phyloP scores from a whole-genome alignment of 805 yeast species.

The Zygotorulaspora florentina region DNA sequence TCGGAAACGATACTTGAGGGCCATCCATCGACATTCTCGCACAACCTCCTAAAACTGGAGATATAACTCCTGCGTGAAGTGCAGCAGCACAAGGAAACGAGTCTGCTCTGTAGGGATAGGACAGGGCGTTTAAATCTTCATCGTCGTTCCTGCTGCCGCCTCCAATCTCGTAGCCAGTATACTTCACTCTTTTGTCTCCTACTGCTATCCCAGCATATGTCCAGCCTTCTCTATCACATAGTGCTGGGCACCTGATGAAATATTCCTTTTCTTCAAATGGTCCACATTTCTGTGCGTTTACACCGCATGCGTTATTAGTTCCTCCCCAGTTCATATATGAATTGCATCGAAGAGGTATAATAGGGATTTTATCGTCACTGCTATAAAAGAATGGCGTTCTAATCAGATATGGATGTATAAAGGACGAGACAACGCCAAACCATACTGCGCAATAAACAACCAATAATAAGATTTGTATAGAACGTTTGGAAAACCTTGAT shows the following conservation, averaged over 20 bases:
- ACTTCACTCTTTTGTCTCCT: slow-evolving; percentile 64
- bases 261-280: slow-evolving; percentile 45
- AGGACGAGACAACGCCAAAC: slow-evolving; percentile 38
- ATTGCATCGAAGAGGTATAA: slow-evolving; percentile 39
- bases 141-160: slow-evolving; percentile 48
- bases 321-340: slow-evolving; percentile 61
- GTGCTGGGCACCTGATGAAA: slow-evolving; percentile 76
- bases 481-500: slow-evolving; percentile 26
- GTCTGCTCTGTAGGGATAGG: slow-evolving; percentile 78
- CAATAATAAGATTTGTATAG: slow-evolving; percentile 32
- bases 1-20: slow-evolving; percentile 44
- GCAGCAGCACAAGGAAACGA: slow-evolving; percentile 90
- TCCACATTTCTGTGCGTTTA: slow-evolving; percentile 57
- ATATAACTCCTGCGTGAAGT: slow-evolving; percentile 74
- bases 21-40: slow-evolving; percentile 59
- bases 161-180: slow-evolving; percentile 70
- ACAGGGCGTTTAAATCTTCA: slow-evolving; percentile 30
- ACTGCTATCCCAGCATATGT: slow-evolving; percentile 71
- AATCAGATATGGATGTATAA: slow-evolving; percentile 46
- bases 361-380: slow-evolving; percentile 26
- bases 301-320: slow-evolving; percentile 70
- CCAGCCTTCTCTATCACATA: slow-evolving; percentile 76
- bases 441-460: slow-evolving; percentile 44
- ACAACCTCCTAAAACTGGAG: slow-evolving; percentile 76
- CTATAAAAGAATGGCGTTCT: slow-evolving; percentile 37